phyloP scores from a whole-genome alignment of 352 stramenopile genomes.

The Hyaloperonospora arabidopsidis region DNA sequence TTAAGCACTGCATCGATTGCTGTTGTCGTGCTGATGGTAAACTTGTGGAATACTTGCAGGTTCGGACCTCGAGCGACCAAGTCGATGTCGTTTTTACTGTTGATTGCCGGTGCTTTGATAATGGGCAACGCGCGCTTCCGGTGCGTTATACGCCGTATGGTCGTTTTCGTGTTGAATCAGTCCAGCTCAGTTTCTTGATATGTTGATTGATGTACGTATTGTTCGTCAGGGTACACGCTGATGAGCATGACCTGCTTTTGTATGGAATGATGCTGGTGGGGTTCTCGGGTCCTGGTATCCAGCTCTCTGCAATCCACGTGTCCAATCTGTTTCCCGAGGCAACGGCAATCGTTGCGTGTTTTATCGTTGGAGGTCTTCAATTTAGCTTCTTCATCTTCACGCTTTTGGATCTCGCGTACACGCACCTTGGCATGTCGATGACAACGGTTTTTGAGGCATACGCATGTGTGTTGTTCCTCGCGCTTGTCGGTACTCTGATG shows the following conservation, averaged over 20 bases:
- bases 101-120: constrained; percentile 39
- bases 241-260: constrained; percentile 41
- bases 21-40: constrained; percentile 6
- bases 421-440: constrained; percentile 32
- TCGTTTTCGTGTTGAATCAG: neutral
- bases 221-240: constrained; percentile 16
- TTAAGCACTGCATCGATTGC: neutral
- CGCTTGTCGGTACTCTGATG: constrained; percentile 41
- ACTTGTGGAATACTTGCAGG: constrained; percentile 12
- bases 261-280: constrained; percentile 55
- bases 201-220: neutral
- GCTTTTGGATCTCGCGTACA: constrained; percentile 48
- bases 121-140: constrained; percentile 44
- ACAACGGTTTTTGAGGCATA: constrained; percentile 46
- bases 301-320: constrained; percentile 64
- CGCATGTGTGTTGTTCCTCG: constrained; percentile 38
- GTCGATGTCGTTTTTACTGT: constrained; percentile 37
- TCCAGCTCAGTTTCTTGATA: neutral
- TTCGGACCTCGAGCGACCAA: constrained; percentile 54
- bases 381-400: constrained; percentile 73
- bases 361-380: constrained; percentile 63
- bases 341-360: constrained; percentile 57
- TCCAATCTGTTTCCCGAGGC: constrained; percentile 67
- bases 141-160: constrained; percentile 9
- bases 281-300: constrained; percentile 54